Evolutionary conservation across 2,329 filamentous ascomycete species (phyloP), one percentile per base, ranked within the genome.

Genomic region (Fusarium caatingaense): DNA sequence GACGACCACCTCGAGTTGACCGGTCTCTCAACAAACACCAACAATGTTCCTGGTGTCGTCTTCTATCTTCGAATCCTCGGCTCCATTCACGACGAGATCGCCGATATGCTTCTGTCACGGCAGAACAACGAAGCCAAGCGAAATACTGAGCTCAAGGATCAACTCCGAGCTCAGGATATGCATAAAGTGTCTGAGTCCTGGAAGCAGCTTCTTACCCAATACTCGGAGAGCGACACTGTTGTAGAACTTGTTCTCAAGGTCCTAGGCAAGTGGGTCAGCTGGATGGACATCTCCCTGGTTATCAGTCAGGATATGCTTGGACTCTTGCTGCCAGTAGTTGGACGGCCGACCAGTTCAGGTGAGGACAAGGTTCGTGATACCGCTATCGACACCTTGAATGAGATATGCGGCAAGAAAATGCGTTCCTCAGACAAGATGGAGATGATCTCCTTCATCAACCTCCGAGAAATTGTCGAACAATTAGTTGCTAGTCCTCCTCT

Each of bases 371-470:
- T 97, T 69, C 90, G 94, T 69, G 92, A 97, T 82, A 92, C 94
- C 20, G 95, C 96, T 55, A 93, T 98, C 74, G 94, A 98, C 76
- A 94, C 96, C 28, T 92, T 99, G 77, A 97, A 93, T 8, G 95
- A 99, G 81, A 97, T 97, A 72, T 93, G 97, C 61, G 92, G 91
- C 79, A 99, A 99, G 86, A 98, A 98, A 85, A 99, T 99, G 96
- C 93, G 93, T 75, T 87, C 94, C 3, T 85, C 88, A 40, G 95
- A 98, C 83, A 99, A 99, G 86, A 91, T 97, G 74, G 92, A 97
- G 75, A 90, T 99, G 85, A 97, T 99, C 72, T 84, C 89, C 25
- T 97, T 97, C 80, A 87, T 99, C 70, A 97, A 96, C 78, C 86
- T 99, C 41, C 89, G 91, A 67, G 90, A 92, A 53, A 93, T 99